Evolutionary conservation across 768 basidiomycete species (phyloP).

Genomic region (Suillus hirtellus): DNA sequence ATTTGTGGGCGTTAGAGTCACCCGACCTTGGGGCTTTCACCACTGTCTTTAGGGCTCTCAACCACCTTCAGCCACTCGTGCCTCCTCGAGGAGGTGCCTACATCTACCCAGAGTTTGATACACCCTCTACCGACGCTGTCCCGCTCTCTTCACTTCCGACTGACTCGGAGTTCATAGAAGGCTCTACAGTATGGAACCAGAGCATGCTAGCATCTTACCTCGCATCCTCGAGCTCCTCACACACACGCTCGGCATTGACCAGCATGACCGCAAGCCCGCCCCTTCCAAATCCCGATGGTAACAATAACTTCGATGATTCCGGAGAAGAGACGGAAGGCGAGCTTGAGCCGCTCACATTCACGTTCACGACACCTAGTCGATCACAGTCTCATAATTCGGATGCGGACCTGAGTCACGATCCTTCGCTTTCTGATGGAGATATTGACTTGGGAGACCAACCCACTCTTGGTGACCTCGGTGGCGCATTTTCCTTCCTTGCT

Average conservation of each 20-base stretch:
- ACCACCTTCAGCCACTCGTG: conserved; percentile 51
- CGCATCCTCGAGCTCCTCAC: conserved; percentile 30
- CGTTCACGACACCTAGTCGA: conserved; percentile 29
- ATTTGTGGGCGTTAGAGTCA: conserved; percentile 42
- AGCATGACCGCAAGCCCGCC: conserved; percentile 16
- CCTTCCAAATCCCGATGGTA: neutral
- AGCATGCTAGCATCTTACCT: conserved; percentile 61
- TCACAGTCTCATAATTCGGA: conserved; percentile 5
- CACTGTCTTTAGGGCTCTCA: conserved; percentile 66
- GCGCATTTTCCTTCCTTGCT: conserved; percentile 73
- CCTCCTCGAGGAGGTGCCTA: conserved; percentile 22
- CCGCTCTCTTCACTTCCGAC: conserved; percentile 27
- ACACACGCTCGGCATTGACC: neutral
- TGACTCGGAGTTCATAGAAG: conserved; percentile 41
- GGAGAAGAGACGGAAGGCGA: conserved; percentile 42
- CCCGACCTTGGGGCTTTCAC: conserved; percentile 76
- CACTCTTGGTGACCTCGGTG: conserved; percentile 71
- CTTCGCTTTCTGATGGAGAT: conserved; percentile 20
- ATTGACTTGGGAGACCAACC: conserved; percentile 46
- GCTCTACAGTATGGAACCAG: conserved; percentile 69
- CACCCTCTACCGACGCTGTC: conserved; percentile 30
- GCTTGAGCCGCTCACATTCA: conserved; percentile 26
- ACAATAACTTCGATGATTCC: conserved; percentile 18
- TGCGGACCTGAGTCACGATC: conserved; percentile 3
- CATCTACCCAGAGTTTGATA: conserved; percentile 25